Evolutionary conservation across 345 rosid species (phyloP), one percentile per base, ranked within the genome.

Genomic region (Populus simonii): DNA sequence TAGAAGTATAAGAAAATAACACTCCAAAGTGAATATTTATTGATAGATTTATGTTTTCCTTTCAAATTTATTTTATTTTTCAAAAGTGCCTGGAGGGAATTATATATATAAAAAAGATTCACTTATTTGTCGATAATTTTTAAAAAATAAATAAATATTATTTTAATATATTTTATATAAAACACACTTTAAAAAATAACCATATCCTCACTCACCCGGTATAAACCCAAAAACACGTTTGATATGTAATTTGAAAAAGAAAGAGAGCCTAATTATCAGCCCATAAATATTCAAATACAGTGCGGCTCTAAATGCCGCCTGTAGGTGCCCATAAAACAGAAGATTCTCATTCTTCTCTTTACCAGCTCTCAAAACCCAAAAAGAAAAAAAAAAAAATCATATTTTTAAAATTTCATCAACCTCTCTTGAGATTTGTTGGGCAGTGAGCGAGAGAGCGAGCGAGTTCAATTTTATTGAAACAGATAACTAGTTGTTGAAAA

Each of bases 311-410:
- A 25, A 36, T 47, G 38, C 73, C 66, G 49, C 74, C 31, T 68
- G 43, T 13, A 10, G 59, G n/a, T 41, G 72, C 53, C 62, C 23
- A 18, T 22, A 57, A 78, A 70, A 38, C 57, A 33, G 72, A 73
- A 67, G 68, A 79, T 79, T 79, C 69, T 68, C 77, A 68, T 36
- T 67, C 77, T 49, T 55, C 68, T 49, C 68, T 68, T 57, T 25
- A 72, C n/a, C 73, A 38, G 62, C 41, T 17, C 47, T 41, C 41
- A 61, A 59, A 20, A 16, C 8, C 2, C 12, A 51, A 76, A 76
- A 57, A 8, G 9, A 35, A 57, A 20, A 6, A 5, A 67, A 67
- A 69, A 15, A 2, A 3, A 70, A 17, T 7, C 22, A 16, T 67
- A 15, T 15, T 33, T 68, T 29, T 20, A 36, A 33, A 33, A 13